These are phyloP conservation scores for Aspergillus pseudotamarii DNA, from an alignment of 2,329 filamentous ascomycete genomes.

Conservation along the genomic window DNA sequence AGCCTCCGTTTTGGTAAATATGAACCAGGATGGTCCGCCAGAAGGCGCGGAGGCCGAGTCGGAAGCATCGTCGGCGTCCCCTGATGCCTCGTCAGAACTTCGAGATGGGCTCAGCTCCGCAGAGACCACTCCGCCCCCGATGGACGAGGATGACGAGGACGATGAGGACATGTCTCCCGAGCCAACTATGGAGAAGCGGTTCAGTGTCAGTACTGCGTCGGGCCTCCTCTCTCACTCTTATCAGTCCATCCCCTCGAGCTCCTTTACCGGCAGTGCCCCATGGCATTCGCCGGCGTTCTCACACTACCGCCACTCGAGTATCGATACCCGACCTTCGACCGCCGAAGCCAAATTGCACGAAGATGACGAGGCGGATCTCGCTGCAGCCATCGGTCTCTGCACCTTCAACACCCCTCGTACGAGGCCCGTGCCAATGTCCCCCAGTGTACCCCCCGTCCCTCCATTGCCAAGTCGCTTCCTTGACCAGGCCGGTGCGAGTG, in stretches of 20 bases:
- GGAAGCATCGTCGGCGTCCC: conserved; percentile 80
- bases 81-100: conserved; percentile 76
- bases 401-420: conserved; percentile 82
- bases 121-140: conserved; percentile 89
- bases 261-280: conserved; percentile 59
- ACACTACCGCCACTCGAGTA: conserved; percentile 73
- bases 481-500: conserved; percentile 62
- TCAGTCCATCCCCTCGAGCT: conserved; percentile 67
- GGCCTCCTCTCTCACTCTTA: conserved; percentile 73
- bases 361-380: conserved; percentile 83
- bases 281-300: conserved; percentile 49
- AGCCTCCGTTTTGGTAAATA: conserved; percentile 90
- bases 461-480: conserved; percentile 81
- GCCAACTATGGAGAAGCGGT: conserved; percentile 58
- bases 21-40: conserved; percentile 71
- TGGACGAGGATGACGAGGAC: conserved; percentile 57
- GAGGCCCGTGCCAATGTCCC: conserved; percentile 63
- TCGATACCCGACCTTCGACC: conserved; percentile 75
- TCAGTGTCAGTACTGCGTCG: conserved; percentile 50
- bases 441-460: conserved; percentile 83
- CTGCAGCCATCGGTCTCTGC: conserved; percentile 84
- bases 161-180: conserved; percentile 50
- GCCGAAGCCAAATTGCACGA: conserved; percentile 75
- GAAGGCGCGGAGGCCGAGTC: conserved; percentile 71
- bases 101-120: conserved; percentile 78